phyloP scores from a whole-genome alignment of 176 grass and related monocot species.

The Bromus sterilis region DNA sequence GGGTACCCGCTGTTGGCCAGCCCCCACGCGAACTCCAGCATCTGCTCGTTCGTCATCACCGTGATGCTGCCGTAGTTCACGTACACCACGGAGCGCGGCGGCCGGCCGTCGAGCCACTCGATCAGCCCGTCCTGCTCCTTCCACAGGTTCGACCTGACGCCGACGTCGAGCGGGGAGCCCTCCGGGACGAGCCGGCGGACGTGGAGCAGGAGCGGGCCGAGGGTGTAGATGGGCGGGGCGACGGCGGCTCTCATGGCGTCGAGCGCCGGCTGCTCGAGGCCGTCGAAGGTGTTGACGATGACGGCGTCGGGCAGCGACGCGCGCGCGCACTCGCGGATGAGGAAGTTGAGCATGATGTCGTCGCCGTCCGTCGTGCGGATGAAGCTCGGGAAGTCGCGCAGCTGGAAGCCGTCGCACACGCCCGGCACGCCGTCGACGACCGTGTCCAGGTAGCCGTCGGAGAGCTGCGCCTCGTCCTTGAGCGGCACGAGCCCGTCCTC shows the following conservation, averaged over 20 bases:
- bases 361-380: neutral
- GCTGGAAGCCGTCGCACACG: neutral
- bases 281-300: neutral
- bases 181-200: neutral
- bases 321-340: neutral
- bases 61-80: constrained; percentile 82
- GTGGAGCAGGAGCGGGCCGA: neutral
- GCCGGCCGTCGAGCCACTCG: constrained; percentile 42
- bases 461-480: neutral
- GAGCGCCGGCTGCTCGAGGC: neutral
- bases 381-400: constrained; percentile 1
- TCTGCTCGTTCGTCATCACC: constrained; percentile 41
- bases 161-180: neutral
- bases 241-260: neutral
- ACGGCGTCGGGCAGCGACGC: neutral
- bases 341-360: neutral
- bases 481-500: neutral
- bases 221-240: neutral
- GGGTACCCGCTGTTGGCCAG: constrained; percentile 43
- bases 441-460: neutral
- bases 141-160: constrained; percentile 46
- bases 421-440: neutral
- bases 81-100: constrained; percentile 42
- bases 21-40: constrained; percentile 74
- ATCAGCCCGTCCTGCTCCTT: constrained; percentile 35